Evolutionary conservation across 106 monocot genomes (phyloP).

Genomic region (Phalaenopsis aphrodite): DNA sequence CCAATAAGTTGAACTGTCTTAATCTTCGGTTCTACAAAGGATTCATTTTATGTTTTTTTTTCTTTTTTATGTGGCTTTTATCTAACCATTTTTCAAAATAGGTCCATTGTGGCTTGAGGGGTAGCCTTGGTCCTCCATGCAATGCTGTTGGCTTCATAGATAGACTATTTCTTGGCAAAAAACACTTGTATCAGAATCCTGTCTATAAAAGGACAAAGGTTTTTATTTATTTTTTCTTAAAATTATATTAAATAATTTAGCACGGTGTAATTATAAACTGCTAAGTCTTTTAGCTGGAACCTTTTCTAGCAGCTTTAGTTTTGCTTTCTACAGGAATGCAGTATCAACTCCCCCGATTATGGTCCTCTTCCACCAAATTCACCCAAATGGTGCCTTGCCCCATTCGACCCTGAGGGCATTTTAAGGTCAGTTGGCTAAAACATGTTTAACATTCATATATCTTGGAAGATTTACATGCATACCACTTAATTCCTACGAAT

Average conservation of each 20-base stretch:
- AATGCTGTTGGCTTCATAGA: slow-evolving; percentile 92
- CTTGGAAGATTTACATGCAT: neutral
- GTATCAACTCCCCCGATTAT: slow-evolving; percentile 88
- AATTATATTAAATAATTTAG: neutral
- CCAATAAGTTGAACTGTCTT: neutral
- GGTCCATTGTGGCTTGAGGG: slow-evolving; percentile 75
- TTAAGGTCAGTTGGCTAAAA: slow-evolving; percentile 48
- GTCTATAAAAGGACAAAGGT: slow-evolving; percentile 94
- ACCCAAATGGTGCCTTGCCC: slow-evolving; percentile 87
- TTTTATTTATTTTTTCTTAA: slow-evolving; percentile 4
- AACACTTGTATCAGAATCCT: slow-evolving; percentile 80
- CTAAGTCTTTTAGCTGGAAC: neutral
- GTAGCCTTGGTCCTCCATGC: slow-evolving; percentile 79
- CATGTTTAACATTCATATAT: neutral
- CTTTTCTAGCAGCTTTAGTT: neutral
- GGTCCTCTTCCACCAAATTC: slow-evolving; percentile 78
- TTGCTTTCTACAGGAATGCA: slow-evolving; percentile 57
- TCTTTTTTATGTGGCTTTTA: neutral
- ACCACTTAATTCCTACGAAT: too few species aligned
- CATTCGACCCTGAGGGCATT: slow-evolving; percentile 95
- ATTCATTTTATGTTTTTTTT: neutral
- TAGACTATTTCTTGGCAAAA: slow-evolving; percentile 66
- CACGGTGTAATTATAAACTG: neutral
- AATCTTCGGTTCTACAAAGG: neutral
- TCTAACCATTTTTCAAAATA: slow-evolving; percentile 20